Percentiles rank a stretch among this genome's conserved stretches.
These are phyloP conservation scores for Chlamydomonas reinhardtii DNA, from an alignment of 163 green algal genomes.

Conservation along the genomic window DNA sequence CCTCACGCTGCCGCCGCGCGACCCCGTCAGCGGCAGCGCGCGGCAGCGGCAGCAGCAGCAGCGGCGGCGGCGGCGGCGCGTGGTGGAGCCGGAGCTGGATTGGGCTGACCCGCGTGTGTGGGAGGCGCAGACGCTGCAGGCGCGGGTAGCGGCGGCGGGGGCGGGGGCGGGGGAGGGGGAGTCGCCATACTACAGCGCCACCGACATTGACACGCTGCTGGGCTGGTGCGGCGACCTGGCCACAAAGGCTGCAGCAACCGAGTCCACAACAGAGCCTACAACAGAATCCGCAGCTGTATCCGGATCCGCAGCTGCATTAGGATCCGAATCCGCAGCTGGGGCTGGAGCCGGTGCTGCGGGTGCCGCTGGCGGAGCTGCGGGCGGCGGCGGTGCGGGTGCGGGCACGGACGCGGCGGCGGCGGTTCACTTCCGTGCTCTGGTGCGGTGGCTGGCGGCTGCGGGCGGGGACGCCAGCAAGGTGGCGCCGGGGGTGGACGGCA, in stretches of 20 bases:
- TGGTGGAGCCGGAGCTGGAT: background rate
- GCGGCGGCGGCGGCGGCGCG: background rate
- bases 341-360: too few relatives aligned
- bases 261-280: too few relatives aligned
- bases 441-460: background rate
- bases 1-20: background rate
- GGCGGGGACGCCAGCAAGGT: constrained; percentile 10
- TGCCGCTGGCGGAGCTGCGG: background rate
- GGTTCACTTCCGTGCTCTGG: background rate
- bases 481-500: background rate
- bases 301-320: too few relatives aligned
- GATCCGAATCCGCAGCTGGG: too few relatives aligned
- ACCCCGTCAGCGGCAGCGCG: background rate
- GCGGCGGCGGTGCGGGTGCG: background rate
- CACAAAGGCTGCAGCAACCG: background rate
- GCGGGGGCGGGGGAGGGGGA: background rate
- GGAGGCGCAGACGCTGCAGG: constrained; percentile 6
- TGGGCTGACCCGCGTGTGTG: constrained; percentile 23
- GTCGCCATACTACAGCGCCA: background rate
- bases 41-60: background rate
- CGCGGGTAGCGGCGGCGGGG: too few relatives aligned
- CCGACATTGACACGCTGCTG: background rate
- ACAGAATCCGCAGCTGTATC: too few relatives aligned
- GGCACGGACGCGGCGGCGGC: background rate
- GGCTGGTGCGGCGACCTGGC: constrained; percentile 13